Conservation (phyloP, 495 filamentous ascomycete species). For the Thozetella sp. region DNA sequence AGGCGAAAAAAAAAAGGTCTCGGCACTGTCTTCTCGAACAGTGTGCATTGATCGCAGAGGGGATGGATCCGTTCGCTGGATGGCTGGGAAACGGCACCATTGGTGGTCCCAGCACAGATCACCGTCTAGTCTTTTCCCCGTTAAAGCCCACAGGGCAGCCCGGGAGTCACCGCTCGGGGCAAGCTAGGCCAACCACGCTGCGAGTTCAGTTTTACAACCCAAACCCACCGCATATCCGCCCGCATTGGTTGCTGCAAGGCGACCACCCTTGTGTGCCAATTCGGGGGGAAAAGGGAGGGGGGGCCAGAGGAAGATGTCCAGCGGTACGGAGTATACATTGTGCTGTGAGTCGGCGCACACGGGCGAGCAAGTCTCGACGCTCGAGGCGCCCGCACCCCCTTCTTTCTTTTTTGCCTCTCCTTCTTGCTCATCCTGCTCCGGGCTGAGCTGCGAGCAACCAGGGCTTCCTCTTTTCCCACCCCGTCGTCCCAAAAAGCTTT, state of each 20-base stretch:
- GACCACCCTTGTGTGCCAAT: neutral
- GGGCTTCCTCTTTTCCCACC: no score
- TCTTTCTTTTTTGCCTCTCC: no score
- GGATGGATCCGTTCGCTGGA: constrained; percentile 27
- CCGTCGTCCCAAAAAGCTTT: neutral
- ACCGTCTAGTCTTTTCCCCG: neutral
- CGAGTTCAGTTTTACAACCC: neutral
- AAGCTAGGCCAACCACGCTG: neutral
- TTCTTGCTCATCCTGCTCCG: no score
- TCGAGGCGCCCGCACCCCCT: neutral
- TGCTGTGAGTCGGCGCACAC: neutral
- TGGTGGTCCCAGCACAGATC: constrained; percentile 21
- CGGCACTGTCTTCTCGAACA: neutral
- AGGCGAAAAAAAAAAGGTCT: neutral
- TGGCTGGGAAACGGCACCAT: constrained; percentile 44
- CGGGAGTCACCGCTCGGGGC: neutral
- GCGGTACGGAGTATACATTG: no score
- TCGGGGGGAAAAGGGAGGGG: neutral
- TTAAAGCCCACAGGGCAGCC: neutral
- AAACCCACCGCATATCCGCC: constrained; percentile 5
- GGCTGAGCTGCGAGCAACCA: no score
- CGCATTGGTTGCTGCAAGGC: constrained; percentile 8
- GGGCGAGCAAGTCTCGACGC: neutral
- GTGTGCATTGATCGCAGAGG: constrained; percentile 4
- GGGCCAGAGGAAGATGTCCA: neutral